Percentiles rank a stretch among this genome's conserved stretches.
These are phyloP conservation scores for Ramaria rubella DNA, from an alignment of 768 basidiomycete species.

Conservation along the genomic window DNA sequence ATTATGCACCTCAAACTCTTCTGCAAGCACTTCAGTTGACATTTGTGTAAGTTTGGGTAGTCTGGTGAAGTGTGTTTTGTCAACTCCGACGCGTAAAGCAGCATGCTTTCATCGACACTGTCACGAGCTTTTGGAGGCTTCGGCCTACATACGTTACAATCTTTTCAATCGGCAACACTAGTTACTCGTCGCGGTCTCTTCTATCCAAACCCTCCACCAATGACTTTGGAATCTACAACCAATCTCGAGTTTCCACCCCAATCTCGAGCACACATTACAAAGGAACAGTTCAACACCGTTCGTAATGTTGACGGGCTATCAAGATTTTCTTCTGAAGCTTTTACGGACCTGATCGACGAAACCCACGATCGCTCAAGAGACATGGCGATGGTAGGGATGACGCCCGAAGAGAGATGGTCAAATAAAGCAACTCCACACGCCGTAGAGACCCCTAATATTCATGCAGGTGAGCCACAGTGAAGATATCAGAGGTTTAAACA, in stretches of 20 bases:
- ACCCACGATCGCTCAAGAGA: neutral
- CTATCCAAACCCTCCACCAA: neutral
- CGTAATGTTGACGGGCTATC: neutral
- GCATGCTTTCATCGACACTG: neutral
- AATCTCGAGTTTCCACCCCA: neutral
- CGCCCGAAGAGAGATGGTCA: slow-evolving; percentile 12
- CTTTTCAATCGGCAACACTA: neutral
- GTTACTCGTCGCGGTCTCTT: neutral
- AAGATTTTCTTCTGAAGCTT: neutral
- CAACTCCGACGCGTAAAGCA: too few species aligned
- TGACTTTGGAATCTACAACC: neutral
- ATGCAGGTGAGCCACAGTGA: neutral
- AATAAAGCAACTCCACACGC: neutral
- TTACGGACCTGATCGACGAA: neutral
- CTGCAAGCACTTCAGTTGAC: slow-evolving; percentile 44
- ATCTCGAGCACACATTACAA: neutral
- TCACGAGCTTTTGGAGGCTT: neutral
- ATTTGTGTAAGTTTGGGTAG: neutral
- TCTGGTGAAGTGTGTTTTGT: too few species aligned
- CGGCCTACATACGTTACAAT: neutral
- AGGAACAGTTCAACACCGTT: neutral
- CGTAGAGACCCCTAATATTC: neutral
- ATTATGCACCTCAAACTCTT: slow-evolving; percentile 79
- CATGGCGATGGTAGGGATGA: neutral
- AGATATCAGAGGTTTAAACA: neutral